Evolutionary conservation across 2,329 filamentous ascomycete genomes (phyloP), one percentile per base, ranked within the genome.

Genomic region (Ascochyta fabae): DNA sequence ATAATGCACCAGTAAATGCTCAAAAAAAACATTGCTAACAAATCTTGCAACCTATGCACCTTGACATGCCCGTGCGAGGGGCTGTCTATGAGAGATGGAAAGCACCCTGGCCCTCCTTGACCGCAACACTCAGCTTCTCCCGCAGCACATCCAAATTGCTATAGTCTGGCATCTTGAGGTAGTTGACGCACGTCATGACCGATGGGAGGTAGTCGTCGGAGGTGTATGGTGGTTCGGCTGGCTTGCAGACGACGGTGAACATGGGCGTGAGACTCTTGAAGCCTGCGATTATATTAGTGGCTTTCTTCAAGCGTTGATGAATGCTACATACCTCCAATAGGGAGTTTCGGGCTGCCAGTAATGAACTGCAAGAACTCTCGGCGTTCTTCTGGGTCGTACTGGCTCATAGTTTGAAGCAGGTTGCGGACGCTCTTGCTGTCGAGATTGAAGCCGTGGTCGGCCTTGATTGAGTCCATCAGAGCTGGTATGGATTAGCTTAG

Each of bases 121-220:
- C 96, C 24, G 95, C 96, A 62, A 88, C 89, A 62, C 85, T 87
- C 49, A 99, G 82, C 75, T 91, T 91, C 73, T 89, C 85, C 70
- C 84, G 88, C 77, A 99, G 86, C 47, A 89, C 83, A 1, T 91
- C 85, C 59, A 96, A 79, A 65, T 81, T 87, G 64, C 88, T 94
- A 78, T 99, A 99, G 77, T 99, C 92, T 19, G 95, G 95, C 71
- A 99, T 84, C 79, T 99, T 99, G 69, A 99, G 86, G 75, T 99
- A 99, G 77, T 99, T 99, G 77, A 96, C 95, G 75, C 96, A 99
- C 10, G 96, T 99, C 96, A 99, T 99, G 75, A 99, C 96, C 74
- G 93, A 98, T 12, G 96, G 95, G n/a, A 99, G 84, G 70, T 98
- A 99, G 79, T 99, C 95, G 71, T 99, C 95, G 4, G 94, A 94